phyloP scores from a whole-genome alignment of 495 filamentous ascomycete species.

The Aspergillus affinis region DNA sequence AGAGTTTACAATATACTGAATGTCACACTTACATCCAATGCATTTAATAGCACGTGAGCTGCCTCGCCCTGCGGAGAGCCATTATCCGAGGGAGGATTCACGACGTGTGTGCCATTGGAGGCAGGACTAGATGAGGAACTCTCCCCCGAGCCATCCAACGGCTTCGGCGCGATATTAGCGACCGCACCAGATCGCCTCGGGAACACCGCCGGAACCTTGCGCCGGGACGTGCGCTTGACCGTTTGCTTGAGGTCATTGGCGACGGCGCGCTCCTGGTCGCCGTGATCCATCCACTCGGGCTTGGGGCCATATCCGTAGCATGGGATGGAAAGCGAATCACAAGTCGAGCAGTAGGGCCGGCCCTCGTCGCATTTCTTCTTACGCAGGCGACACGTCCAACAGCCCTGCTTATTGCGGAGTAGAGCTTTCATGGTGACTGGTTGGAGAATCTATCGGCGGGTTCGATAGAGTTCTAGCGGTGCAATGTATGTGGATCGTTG shows the following conservation, averaged over 20 bases:
- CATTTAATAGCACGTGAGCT: background rate
- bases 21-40: background rate
- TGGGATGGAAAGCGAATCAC: slow-evolving; percentile 1
- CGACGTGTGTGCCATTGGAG: too few relatives aligned
- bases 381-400: slow-evolving; percentile 9
- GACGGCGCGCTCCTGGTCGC: slow-evolving; percentile 5
- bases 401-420: slow-evolving; percentile 4
- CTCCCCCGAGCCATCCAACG: background rate
- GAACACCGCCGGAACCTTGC: background rate
- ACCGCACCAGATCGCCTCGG: background rate
- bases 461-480: too few relatives aligned
- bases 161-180: background rate
- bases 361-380: slow-evolving; percentile 9
- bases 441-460: too few relatives aligned
- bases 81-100: background rate
- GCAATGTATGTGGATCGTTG: too few relatives aligned
- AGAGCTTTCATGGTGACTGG: background rate
- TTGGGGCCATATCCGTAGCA: slow-evolving; percentile 1
- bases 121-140: background rate
- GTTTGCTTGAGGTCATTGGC: background rate
- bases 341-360: background rate
- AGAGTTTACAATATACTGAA: background rate
- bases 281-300: slow-evolving; percentile 11
- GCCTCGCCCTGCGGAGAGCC: background rate
- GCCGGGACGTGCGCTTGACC: slow-evolving; percentile 4